A percentile compares a stretch with the other conserved stretches of the same genome.
phyloP scores from a whole-genome alignment of 345 rosid genomes.

The Cardiospermum halicacabum region DNA sequence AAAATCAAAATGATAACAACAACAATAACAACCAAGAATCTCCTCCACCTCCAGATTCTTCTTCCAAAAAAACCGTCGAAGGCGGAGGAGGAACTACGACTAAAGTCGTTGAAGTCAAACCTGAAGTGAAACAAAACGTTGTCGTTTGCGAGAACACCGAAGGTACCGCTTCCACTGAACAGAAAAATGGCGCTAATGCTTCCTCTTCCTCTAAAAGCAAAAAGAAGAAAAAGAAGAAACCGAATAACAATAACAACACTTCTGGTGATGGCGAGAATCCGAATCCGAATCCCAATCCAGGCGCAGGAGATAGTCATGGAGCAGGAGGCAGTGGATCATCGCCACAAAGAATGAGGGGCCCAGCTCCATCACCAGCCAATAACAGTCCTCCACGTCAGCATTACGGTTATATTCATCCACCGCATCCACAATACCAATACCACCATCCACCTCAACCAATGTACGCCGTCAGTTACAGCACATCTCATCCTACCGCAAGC shows the following conservation, averaged over 20 bases:
- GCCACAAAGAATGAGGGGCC: constrained; percentile 20
- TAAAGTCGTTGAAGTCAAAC: constrained; percentile 11
- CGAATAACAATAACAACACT: constrained; percentile 21
- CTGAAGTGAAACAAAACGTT: constrained; percentile 24
- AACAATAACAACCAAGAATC: constrained; percentile 10
- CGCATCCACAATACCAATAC: constrained; percentile 31
- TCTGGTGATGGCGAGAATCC: constrained; percentile 18
- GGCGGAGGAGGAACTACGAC: constrained; percentile 8
- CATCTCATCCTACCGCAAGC: constrained; percentile 38
- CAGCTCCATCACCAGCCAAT: constrained; percentile 19
- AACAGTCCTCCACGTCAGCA: constrained; percentile 38
- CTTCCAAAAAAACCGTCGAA: constrained; percentile 12
- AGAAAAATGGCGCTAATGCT: constrained; percentile 21
- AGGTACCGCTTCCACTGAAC: constrained; percentile 4
- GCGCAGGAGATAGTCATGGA: constrained; percentile 12
- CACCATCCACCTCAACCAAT: constrained; percentile 22
- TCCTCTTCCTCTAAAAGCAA: constrained; percentile 29
- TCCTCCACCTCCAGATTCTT: constrained; percentile 5
- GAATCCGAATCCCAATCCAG: too few species aligned
- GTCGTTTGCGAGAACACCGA: constrained; percentile 7
- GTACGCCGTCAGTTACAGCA: constrained; percentile 49
- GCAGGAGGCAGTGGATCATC: constrained; percentile 28
- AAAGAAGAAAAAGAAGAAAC: constrained; percentile 63
- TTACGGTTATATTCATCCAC: constrained; percentile 26
- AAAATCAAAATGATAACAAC: too few species aligned